A percentile compares a stretch with the other conserved stretches of the same genome.
Conservation (phyloP, 768 basidiomycete species). For the Panaeolus papilionaceus region DNA sequence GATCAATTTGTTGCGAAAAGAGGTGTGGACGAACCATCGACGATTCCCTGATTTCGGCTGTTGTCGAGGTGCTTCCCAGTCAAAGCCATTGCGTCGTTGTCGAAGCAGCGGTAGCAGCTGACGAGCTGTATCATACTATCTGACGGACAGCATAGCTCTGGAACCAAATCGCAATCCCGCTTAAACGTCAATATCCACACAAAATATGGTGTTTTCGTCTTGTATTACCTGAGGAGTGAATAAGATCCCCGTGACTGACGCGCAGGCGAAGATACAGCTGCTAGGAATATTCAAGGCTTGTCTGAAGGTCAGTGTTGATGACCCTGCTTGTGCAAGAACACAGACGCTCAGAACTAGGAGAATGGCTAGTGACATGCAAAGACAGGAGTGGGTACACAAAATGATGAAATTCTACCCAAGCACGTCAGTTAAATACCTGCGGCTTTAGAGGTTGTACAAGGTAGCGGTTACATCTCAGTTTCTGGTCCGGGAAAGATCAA, state of each 20-base stretch:
- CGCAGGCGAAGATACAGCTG: neutral
- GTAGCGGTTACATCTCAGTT: no score
- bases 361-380: neutral
- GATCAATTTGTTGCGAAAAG: neutral
- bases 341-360: neutral
- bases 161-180: neutral
- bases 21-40: neutral
- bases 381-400: neutral
- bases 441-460: no score
- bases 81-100: neutral
- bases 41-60: constrained; percentile 1
- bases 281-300: neutral
- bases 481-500: neutral
- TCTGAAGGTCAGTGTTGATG: neutral
- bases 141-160: neutral
- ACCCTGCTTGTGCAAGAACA: neutral
- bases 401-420: neutral
- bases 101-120: neutral
- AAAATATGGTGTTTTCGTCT: neutral
- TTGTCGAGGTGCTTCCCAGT: constrained; percentile 4
- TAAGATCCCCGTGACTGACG: neutral
- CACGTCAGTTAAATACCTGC: no score
- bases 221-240: neutral
- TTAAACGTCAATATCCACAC: neutral
- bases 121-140: neutral